phyloP scores from a whole-genome alignment of 1,284 basidiomycete species.

The Fereydounia khargensis region DNA sequence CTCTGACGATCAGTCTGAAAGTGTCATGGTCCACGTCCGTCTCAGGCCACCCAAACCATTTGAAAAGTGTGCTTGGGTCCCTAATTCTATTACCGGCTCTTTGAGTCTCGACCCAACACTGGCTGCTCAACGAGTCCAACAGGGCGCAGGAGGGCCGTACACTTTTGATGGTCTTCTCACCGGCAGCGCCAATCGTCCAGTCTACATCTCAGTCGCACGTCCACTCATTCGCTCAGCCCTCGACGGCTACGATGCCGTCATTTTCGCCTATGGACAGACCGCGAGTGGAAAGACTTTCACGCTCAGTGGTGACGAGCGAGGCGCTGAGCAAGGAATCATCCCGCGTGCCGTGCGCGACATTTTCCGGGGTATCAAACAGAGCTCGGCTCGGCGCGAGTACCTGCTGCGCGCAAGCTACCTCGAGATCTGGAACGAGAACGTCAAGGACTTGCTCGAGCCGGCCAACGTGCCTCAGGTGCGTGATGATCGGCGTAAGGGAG shows the following conservation, averaged over 20 bases:
- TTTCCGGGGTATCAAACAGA: constrained; percentile 59
- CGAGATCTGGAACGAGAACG: constrained; percentile 93
- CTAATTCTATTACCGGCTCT: constrained; percentile 19
- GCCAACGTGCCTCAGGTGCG: constrained; percentile 61
- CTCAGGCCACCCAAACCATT: constrained; percentile 26
- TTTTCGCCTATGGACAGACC: constrained; percentile 56
- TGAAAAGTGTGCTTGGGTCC: constrained; percentile 47
- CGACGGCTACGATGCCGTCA: constrained; percentile 49
- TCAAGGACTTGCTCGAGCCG: constrained; percentile 80
- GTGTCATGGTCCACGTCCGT: constrained; percentile 45
- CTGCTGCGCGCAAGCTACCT: constrained; percentile 87
- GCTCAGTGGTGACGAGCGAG: constrained; percentile 33
- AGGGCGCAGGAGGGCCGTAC: constrained; percentile 35
- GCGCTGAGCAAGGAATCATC: constrained; percentile 60
- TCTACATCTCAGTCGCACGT: constrained; percentile 79
- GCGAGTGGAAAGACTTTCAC: constrained; percentile 56
- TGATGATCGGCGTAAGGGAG: constrained; percentile 35
- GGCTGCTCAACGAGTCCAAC: constrained; percentile 22
- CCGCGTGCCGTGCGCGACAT: constrained; percentile 45
- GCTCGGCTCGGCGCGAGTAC: constrained; percentile 68
- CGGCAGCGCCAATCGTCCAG: constrained; percentile 75
- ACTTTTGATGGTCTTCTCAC: constrained; percentile 71
- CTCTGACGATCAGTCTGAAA: constrained; percentile 5
- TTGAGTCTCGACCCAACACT: constrained; percentile 34
- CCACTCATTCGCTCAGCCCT: constrained; percentile 68